Conservation (phyloP, 805 yeast genomes). For the Candida maltosa region DNA sequence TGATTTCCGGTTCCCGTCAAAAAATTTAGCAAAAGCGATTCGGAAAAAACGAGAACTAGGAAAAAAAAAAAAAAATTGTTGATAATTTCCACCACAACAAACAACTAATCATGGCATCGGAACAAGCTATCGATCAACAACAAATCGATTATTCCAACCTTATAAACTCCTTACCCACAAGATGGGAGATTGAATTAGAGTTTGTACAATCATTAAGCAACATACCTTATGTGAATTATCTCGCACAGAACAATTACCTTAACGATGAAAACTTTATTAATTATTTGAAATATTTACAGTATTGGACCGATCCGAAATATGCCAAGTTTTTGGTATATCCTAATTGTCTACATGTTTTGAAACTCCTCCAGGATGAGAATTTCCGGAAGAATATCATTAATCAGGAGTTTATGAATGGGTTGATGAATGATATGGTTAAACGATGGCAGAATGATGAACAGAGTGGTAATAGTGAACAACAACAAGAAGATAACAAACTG, state of each 20-base stretch:
- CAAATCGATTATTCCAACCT: too few relatives aligned
- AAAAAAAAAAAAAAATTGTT: too few relatives aligned
- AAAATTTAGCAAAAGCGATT: too few relatives aligned
- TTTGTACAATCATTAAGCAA: conserved; percentile 92
- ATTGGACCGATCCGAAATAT: conserved; percentile 77
- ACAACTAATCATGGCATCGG: too few relatives aligned
- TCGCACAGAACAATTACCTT: conserved; percentile 80
- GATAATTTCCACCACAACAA: neutral
- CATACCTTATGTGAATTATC: conserved; percentile 78
- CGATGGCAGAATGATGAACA: conserved; percentile 51
- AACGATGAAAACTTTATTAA: conserved; percentile 69
- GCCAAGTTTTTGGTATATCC: conserved; percentile 78
- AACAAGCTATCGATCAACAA: too few relatives aligned
- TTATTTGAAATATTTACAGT: conserved; percentile 76
- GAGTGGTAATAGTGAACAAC: neutral
- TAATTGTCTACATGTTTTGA: conserved; percentile 78
- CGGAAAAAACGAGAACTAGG: too few relatives aligned
- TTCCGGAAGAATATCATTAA: conserved; percentile 55
- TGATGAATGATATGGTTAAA: conserved; percentile 75
- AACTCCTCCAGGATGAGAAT: conserved; percentile 52
- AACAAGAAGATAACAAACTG: neutral
- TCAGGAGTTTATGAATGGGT: conserved; percentile 52
- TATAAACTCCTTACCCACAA: conserved; percentile 49
- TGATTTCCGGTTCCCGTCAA: too few relatives aligned
- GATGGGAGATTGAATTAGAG: conserved; percentile 90